Evolutionary conservation across 306 rosid genomes (phyloP).

Genomic region (Cucumis hystrix): DNA sequence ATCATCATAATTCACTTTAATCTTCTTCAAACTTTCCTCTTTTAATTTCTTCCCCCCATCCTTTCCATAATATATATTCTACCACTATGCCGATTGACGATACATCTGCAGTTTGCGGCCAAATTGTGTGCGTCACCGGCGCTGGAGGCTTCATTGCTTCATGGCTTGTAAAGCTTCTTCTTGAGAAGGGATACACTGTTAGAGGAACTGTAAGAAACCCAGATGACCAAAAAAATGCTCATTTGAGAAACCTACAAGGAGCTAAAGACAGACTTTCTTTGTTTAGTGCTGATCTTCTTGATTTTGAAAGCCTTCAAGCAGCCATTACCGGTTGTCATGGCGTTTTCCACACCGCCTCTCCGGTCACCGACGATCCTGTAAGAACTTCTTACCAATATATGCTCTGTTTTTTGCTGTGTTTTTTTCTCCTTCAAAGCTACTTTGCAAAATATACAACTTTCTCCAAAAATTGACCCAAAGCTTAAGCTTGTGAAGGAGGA

Average conservation of each 20-base stretch:
- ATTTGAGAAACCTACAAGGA: constrained; percentile 70
- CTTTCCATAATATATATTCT: no score
- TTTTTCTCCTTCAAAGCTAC: no score
- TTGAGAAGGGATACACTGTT: constrained; percentile 62
- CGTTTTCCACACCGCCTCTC: constrained; percentile 81
- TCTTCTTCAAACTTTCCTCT: no score
- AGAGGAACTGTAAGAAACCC: constrained; percentile 82
- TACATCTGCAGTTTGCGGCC: constrained; percentile 15
- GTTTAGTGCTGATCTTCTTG: constrained; percentile 62
- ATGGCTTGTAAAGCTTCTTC: constrained; percentile 71
- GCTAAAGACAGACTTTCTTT: constrained; percentile 52
- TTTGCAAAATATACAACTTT: no score
- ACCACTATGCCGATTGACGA: constrained; percentile 28
- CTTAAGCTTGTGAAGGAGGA: no score
- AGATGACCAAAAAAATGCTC: constrained; percentile 70
- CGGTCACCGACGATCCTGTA: constrained; percentile 77
- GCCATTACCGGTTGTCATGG: constrained; percentile 61
- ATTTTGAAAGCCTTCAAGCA: constrained; percentile 37
- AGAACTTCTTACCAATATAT: background rate
- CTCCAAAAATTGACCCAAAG: no score
- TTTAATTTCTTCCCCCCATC: no score
- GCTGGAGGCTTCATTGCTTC: constrained; percentile 95
- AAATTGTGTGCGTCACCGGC: constrained; percentile 78
- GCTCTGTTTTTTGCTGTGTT: no score
- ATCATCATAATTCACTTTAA: no score